Percentiles rank a stretch among this genome's conserved stretches.
Conservation (phyloP, 495 filamentous ascomycete species). For the Symbiotaphrina buchneri region DNA sequence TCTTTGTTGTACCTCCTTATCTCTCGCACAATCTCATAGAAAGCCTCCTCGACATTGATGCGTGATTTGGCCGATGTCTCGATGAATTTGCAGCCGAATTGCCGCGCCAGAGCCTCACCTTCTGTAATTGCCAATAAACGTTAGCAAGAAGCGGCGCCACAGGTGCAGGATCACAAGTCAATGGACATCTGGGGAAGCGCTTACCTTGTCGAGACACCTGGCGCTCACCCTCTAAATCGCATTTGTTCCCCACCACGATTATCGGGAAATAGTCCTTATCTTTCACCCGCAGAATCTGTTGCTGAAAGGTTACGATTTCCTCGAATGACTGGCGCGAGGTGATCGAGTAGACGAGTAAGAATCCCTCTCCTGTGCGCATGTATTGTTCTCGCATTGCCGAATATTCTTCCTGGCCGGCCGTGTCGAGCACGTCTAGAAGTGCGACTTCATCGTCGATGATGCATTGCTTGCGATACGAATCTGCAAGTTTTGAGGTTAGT, state of each 20-base stretch:
- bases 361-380: constrained; percentile 98
- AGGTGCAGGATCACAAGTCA: neutral
- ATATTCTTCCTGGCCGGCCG: constrained; percentile 96
- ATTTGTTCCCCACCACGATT: constrained; percentile 99
- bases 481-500: constrained; percentile 22
- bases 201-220: constrained; percentile 79
- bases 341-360: constrained; percentile 94
- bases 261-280: constrained; percentile 99
- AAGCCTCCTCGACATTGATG: constrained; percentile 94
- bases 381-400: constrained; percentile 99
- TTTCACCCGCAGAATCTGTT: constrained; percentile 95
- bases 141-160: neutral
- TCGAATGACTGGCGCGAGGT: constrained; percentile 93
- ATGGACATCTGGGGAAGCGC: constrained; percentile 9
- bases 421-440: constrained; percentile 91
- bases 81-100: constrained; percentile 93
- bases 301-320: constrained; percentile 94
- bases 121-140: constrained; percentile 45
- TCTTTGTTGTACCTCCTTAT: constrained; percentile 96
- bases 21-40: constrained; percentile 93
- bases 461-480: constrained; percentile 99
- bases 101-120: constrained; percentile 63
- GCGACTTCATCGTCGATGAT: constrained; percentile 96
- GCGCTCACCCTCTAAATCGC: constrained; percentile 82
- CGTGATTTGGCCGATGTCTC: constrained; percentile 97